phyloP scores from a whole-genome alignment of 352 stramenopile species.

The Globisporangium orthogonon region DNA sequence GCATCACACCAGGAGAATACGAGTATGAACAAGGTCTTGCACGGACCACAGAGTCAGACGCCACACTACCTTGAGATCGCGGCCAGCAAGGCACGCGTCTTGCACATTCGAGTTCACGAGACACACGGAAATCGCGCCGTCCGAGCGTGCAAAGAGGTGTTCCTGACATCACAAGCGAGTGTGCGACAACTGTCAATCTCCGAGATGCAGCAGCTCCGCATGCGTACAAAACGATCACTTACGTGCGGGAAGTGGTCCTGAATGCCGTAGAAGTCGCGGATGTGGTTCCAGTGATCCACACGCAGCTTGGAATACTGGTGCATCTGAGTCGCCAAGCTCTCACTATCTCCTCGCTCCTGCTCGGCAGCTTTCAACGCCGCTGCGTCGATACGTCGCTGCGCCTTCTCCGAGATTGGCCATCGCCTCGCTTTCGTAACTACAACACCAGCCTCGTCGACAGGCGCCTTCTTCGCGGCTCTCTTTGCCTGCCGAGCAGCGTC shows the following conservation, averaged over 20 bases:
- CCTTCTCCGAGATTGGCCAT: constrained; percentile 29
- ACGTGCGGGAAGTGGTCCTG: constrained; percentile 46
- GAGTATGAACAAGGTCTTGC: background rate
- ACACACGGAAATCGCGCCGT: constrained; percentile 56
- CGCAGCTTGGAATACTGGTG: constrained; percentile 50
- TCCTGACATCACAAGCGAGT: constrained; percentile 20
- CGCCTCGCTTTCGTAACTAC: constrained; percentile 26
- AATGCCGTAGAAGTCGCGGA: constrained; percentile 64
- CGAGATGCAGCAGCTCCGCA: background rate
- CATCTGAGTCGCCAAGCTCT: constrained; percentile 9
- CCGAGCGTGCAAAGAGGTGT: constrained; percentile 56
- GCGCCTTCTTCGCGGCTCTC: constrained; percentile 18
- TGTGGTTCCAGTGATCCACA: constrained; percentile 44
- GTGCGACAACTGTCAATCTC: too few relatives aligned
- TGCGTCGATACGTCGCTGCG: constrained; percentile 16
- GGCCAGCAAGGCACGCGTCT: constrained; percentile 45
- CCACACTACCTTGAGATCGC: constrained; percentile 29
- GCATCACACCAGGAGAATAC: background rate
- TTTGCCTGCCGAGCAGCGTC: constrained; percentile 9
- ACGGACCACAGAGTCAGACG: background rate
- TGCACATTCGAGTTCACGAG: constrained; percentile 52
- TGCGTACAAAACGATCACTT: constrained; percentile 2
- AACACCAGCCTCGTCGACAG: constrained; percentile 23
- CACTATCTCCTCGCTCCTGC: constrained; percentile 14
- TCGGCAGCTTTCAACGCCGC: background rate